Conservation (phyloP, 2,329 filamentous ascomycete genomes). For the Aplosporella prunicola region DNA sequence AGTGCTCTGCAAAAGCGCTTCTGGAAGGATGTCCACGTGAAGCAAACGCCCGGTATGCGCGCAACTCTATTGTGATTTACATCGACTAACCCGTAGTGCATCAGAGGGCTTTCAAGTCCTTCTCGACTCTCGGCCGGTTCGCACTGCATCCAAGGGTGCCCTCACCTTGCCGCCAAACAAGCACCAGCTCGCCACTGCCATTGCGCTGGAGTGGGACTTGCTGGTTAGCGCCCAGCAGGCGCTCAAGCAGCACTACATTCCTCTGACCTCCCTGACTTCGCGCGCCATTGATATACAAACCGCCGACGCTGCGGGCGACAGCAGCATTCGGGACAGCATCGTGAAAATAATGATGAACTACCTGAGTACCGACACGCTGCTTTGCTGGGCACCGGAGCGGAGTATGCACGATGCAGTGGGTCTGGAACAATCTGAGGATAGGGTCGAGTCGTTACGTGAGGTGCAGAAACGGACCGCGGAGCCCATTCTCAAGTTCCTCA, state of each 20-base stretch:
- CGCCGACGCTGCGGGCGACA: slow-evolving; percentile 49
- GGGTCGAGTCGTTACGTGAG: slow-evolving; percentile 54
- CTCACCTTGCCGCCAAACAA: slow-evolving; percentile 67
- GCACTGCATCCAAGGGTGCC: slow-evolving; percentile 63
- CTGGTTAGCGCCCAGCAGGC: slow-evolving; percentile 75
- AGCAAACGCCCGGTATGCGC: slow-evolving; percentile 47
- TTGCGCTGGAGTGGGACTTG: slow-evolving; percentile 90
- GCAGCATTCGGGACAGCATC: slow-evolving; percentile 53
- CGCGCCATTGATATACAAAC: slow-evolving; percentile 71
- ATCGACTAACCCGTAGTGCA: background rate
- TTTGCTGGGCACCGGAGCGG: slow-evolving; percentile 72
- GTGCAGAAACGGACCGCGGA: slow-evolving; percentile 61
- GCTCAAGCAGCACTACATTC: slow-evolving; percentile 76
- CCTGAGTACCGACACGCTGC: slow-evolving; percentile 80
- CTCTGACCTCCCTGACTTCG: slow-evolving; percentile 74
- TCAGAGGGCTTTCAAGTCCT: slow-evolving; percentile 52
- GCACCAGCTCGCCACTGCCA: slow-evolving; percentile 69
- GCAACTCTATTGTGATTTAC: background rate
- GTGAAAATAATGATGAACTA: slow-evolving; percentile 67
- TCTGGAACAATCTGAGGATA: slow-evolving; percentile 33
- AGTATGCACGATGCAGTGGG: slow-evolving; percentile 37
- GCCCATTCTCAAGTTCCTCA: slow-evolving; percentile 63
- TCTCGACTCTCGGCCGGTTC: slow-evolving; percentile 70
- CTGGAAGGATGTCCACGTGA: slow-evolving; percentile 75
- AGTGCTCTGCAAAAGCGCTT: slow-evolving; percentile 61